Evolutionary conservation across 352 stramenopile species (phyloP), one percentile per base, ranked within the genome.

Genomic region (Nothophytophthora sp.): DNA sequence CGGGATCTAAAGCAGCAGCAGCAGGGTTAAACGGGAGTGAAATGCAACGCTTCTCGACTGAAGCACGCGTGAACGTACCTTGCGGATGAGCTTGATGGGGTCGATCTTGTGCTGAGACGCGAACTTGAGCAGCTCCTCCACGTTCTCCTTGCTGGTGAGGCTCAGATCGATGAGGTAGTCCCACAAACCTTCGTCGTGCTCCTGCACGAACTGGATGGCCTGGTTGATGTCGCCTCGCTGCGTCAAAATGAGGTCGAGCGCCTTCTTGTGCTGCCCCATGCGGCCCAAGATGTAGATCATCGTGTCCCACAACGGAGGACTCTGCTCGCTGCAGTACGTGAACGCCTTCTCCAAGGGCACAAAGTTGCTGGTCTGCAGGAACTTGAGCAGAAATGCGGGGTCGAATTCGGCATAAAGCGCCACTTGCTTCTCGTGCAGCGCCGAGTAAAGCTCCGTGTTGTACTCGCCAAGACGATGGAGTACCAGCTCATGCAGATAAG

Each of bases 261-360:
- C 84, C 30, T 85, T 83, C 74, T 92, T 92, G 63, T 94, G 79
- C 39, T 94, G 81, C 6, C 84, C 84, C 84, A 94, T 92, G 37
- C 84, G 84, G 18, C 84, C 81, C 22, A 94, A 50, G 42, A 92
- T 88, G 59, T 91, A 94, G 50, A 94, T 92, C 84, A 94, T 94
- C 11, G 84, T 78, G 40, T 91, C 81, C 81, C 81, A 94, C 1
- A 92, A 55, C 18, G 84, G 84, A 32, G 84, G 83, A 25, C 33
- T 70, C 10, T 79, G 84, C 16, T 90, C 75, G 25, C 69, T 86
- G 49, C 84, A 94, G 59, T 88, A 92, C 51, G 80, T 77, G 55
- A 79, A 94, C 5, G 80, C 81, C 76, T 92, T 94, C 44, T 94
- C 81, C 22, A 94, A 53, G 13, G 84, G 80, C 23, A 94, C 80